A percentile compares a stretch with the other conserved stretches of the same genome.
phyloP scores from a whole-genome alignment of 1,284 basidiomycete species.

The Naganishia liquefaciens region DNA sequence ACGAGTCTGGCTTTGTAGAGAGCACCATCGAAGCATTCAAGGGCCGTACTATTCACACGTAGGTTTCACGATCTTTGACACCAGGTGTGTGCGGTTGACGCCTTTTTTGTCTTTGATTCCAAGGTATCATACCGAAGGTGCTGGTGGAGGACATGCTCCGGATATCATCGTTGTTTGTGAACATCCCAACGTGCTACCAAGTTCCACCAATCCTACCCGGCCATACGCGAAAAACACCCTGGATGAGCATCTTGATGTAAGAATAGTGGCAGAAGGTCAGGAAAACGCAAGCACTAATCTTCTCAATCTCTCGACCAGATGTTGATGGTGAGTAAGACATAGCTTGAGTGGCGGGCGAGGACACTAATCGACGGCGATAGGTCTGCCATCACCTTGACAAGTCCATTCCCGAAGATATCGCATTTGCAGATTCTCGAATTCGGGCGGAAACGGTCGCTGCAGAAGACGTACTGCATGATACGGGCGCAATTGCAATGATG shows the following conservation, averaged over 20 bases:
- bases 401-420: slow-evolving; percentile 87
- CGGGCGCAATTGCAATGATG: slow-evolving; percentile 94
- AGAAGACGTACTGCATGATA: slow-evolving; percentile 94
- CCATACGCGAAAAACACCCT: slow-evolving; percentile 91
- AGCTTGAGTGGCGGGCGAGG: slow-evolving; percentile 31
- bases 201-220: slow-evolving; percentile 94
- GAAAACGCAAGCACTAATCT: background rate
- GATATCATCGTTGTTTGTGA: slow-evolving; percentile 97
- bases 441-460: slow-evolving; percentile 95
- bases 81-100: background rate
- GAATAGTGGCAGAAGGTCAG: slow-evolving; percentile 41
- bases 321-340: slow-evolving; percentile 74
- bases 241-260: slow-evolving; percentile 93
- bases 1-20: slow-evolving; percentile 74
- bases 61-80: background rate
- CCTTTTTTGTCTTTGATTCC: slow-evolving; percentile 13
- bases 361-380: slow-evolving; percentile 5
- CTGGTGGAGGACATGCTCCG: slow-evolving; percentile 94
- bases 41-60: slow-evolving; percentile 89
- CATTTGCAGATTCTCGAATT: slow-evolving; percentile 97
- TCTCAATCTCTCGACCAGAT: slow-evolving; percentile 61
- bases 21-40: slow-evolving; percentile 89
- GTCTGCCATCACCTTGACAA: slow-evolving; percentile 83
- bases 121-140: slow-evolving; percentile 86
- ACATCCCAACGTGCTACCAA: slow-evolving; percentile 86